These are phyloP conservation scores for Malassezia caprae DNA, from an alignment of 1,284 basidiomycete genomes.

Conservation along the genomic window DNA sequence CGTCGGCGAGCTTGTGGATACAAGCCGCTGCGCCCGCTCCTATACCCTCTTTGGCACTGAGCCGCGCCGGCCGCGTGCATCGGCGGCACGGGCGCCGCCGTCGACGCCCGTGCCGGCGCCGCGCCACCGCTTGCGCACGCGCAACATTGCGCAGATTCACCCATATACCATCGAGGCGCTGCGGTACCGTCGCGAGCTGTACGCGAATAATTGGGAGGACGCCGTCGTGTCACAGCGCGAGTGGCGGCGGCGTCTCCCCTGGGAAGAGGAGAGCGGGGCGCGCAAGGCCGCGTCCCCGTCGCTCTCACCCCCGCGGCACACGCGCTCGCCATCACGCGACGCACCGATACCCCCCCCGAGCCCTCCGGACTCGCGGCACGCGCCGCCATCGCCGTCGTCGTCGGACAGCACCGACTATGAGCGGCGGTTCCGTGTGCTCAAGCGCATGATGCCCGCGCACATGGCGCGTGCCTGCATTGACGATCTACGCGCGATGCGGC, in stretches of 20 bases:
- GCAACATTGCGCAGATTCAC: conserved; percentile 48
- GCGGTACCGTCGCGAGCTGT: conserved; percentile 42
- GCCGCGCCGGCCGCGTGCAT: background rate
- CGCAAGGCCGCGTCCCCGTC: background rate
- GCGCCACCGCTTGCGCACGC: conserved; percentile 33
- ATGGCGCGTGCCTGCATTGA: conserved; percentile 41
- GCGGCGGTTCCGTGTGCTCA: conserved; percentile 35
- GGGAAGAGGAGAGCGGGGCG: background rate
- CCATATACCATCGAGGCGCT: conserved; percentile 49
- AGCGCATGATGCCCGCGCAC: conserved; percentile 42
- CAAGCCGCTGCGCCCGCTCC: background rate
- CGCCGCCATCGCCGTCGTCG: background rate
- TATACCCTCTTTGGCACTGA: background rate
- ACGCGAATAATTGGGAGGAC: conserved; percentile 49
- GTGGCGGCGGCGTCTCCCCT: conserved; percentile 18
- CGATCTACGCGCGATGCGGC: conserved; percentile 40
- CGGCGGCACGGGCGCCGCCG: background rate
- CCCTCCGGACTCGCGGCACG: background rate
- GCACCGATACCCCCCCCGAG: background rate
- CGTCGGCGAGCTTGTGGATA: background rate
- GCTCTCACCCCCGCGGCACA: background rate
- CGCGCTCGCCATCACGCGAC: background rate
- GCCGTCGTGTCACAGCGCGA: conserved; percentile 47
- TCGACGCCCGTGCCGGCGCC: conserved; percentile 16
- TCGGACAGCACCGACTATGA: conserved; percentile 38